Evolutionary conservation across 257 asterid species (phyloP).

Genomic region (Solanum chaucha): DNA sequence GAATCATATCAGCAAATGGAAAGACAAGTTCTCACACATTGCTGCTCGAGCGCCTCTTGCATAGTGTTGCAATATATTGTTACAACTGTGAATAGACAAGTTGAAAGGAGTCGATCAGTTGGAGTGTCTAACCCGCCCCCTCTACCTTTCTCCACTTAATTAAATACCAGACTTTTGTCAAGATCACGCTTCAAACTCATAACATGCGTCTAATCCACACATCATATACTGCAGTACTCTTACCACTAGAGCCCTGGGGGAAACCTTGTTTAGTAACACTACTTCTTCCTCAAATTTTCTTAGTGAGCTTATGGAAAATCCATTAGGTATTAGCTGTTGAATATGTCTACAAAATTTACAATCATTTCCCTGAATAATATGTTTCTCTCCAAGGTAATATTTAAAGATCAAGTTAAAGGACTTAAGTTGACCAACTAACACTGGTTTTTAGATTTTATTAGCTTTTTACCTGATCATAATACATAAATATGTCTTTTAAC

Average conservation of each 20-base stretch:
- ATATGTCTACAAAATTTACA: not conserved
- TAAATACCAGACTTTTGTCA: not conserved
- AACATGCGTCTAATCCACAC: not conserved
- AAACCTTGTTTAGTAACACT: not conserved
- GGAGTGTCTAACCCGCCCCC: slow-evolving; percentile 18
- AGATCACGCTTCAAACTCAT: too few species aligned
- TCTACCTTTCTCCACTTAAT: not conserved
- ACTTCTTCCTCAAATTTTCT: not conserved
- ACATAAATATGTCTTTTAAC: too few species aligned
- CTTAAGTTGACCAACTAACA: too few species aligned
- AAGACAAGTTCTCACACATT: not conserved
- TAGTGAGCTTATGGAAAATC: not conserved
- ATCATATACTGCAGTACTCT: not conserved
- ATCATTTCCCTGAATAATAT: not conserved
- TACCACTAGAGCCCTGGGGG: not conserved
- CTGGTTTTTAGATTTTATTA: too few species aligned
- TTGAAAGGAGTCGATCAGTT: slow-evolving; percentile 18
- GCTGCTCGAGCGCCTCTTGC: slow-evolving; percentile 27
- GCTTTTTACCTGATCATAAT: too few species aligned
- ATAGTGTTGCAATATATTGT: slow-evolving; percentile 13
- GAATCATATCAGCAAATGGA: too few species aligned
- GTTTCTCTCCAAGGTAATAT: not conserved
- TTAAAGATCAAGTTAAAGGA: not conserved
- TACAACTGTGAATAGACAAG: not conserved
- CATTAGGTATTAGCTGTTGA: not conserved